Evolutionary conservation across 345 rosid species (phyloP).

Genomic region (Camelina neglecta): DNA sequence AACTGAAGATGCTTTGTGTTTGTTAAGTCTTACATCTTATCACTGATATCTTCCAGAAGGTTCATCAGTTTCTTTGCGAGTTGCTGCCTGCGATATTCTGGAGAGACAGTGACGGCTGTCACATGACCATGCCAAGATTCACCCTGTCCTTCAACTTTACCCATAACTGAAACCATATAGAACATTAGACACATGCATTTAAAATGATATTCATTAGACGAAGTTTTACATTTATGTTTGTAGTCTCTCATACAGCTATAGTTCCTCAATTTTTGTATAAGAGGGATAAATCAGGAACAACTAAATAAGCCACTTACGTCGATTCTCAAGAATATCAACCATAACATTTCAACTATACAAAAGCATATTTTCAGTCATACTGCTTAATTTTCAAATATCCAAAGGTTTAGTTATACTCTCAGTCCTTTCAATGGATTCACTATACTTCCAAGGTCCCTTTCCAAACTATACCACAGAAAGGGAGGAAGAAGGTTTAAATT

Average conservation of each 20-base stretch:
- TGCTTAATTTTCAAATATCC: conserved; percentile 3
- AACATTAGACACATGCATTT: conserved; percentile 17
- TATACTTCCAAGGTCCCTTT: neutral
- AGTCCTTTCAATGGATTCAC: neutral
- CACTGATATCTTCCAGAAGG: conserved; percentile 81
- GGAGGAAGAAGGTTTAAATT: neutral
- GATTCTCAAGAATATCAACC: conserved; percentile 2
- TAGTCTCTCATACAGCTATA: neutral
- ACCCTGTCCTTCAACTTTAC: conserved; percentile 96
- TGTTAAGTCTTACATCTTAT: conserved; percentile 71
- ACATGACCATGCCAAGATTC: conserved; percentile 99
- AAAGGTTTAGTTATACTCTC: conserved; percentile 1
- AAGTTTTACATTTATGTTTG: neutral
- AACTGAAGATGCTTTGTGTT: neutral
- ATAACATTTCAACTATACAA: neutral
- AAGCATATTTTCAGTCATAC: neutral
- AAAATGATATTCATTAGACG: neutral
- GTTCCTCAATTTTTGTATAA: conserved; percentile 10
- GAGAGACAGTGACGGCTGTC: conserved; percentile 90
- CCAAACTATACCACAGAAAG: neutral
- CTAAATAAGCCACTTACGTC: neutral
- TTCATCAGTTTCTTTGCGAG: conserved; percentile 92
- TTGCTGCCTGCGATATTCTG: conserved; percentile 89
- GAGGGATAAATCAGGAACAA: conserved; percentile 3
- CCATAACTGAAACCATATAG: conserved; percentile 69